Percentiles rank a stretch among this genome's conserved stretches.
These are phyloP conservation scores for Aspergillus aculeatinus DNA, from an alignment of 2,329 filamentous ascomycete species.

Conservation along the genomic window DNA sequence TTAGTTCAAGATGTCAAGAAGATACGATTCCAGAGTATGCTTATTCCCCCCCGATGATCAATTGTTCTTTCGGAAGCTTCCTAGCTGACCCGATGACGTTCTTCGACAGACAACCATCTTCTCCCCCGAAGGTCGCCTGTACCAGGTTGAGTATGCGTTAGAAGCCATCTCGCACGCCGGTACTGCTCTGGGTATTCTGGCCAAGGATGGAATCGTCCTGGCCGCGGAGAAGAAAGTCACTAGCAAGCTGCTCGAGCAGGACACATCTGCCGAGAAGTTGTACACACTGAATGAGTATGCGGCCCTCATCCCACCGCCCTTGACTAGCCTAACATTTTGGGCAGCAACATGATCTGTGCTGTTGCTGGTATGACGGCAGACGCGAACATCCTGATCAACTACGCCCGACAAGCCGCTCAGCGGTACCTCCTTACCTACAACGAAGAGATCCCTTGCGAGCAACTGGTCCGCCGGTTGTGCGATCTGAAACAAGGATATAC, in stretches of 20 bases:
- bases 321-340: conserved; percentile 16
- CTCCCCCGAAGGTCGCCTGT: conserved; percentile 96
- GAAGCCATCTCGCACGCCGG: conserved; percentile 98
- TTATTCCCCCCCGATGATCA: conserved; percentile 15
- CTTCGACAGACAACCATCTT: conserved; percentile 88
- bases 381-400: conserved; percentile 99
- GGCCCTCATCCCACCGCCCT: background rate
- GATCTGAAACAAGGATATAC: conserved; percentile 99
- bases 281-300: conserved; percentile 97
- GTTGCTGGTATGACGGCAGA: conserved; percentile 99
- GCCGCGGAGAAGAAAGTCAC: conserved; percentile 98
- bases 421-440: conserved; percentile 98
- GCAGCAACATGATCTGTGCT: conserved; percentile 98
- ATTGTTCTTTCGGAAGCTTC: conserved; percentile 26
- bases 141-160: conserved; percentile 98
- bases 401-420: conserved; percentile 94
- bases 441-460: conserved; percentile 99
- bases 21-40: conserved; percentile 93
- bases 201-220: conserved; percentile 96
- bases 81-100: conserved; percentile 38
- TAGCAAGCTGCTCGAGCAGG: conserved; percentile 97
- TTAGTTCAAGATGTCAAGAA: conserved; percentile 73
- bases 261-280: conserved; percentile 99
- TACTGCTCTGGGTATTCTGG: conserved; percentile 92
- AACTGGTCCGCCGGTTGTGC: conserved; percentile 92